A percentile compares a stretch with the other conserved stretches of the same genome.
phyloP scores from a whole-genome alignment of 352 stramenopile genomes.

The Phytophthora niederhauseri region DNA sequence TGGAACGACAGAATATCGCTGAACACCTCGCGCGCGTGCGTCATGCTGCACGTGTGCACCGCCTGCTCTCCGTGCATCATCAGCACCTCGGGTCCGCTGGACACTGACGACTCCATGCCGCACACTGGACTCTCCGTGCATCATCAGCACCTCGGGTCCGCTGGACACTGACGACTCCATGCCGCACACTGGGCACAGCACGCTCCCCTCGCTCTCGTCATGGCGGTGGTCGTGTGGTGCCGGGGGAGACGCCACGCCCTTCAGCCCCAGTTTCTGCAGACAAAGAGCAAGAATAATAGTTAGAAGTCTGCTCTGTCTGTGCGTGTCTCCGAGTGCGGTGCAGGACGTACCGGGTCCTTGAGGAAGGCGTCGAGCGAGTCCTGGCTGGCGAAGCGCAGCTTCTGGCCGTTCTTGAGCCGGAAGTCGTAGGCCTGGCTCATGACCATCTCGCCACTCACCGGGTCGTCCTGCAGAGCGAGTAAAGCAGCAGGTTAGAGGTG shows the following conservation, averaged over 20 bases:
- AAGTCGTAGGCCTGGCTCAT: constrained; percentile 66
- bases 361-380: constrained; percentile 62
- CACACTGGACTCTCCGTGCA: constrained; percentile 62
- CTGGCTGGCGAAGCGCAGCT: constrained; percentile 58
- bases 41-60: constrained; percentile 75
- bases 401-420: constrained; percentile 71
- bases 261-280: constrained; percentile 44
- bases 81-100: constrained; percentile 51
- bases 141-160: constrained; percentile 32
- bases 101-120: constrained; percentile 65
- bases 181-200: constrained; percentile 69
- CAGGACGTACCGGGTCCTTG: constrained; percentile 46
- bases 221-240: constrained; percentile 8
- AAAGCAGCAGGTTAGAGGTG: background rate
- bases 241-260: constrained; percentile 43
- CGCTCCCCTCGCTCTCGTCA: constrained; percentile 16
- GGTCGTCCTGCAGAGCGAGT: constrained; percentile 45
- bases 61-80: constrained; percentile 65
- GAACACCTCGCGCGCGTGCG: constrained; percentile 68
- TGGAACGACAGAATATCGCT: constrained; percentile 55
- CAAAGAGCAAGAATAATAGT: background rate
- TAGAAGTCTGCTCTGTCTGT: background rate
- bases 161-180: constrained; percentile 61
- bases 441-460: constrained; percentile 70
- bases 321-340: background rate